Base-by-base conservation (phyloP, 2,329 filamentous ascomycete species). In the Acrocalymma vagum region DNA sequence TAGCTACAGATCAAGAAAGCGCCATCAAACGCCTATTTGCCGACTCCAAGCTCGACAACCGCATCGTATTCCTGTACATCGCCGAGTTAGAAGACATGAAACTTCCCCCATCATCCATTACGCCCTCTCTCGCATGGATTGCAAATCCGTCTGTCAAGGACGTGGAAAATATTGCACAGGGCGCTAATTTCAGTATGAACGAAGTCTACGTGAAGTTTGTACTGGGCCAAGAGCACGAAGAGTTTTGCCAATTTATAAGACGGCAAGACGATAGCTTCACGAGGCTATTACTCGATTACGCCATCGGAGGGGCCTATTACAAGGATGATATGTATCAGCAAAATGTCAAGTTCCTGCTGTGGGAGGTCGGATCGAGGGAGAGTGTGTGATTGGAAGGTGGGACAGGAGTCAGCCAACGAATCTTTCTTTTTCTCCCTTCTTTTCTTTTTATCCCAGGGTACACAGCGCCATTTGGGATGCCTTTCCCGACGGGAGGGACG, bases 181-280 rank as follows among this genome's bases (percentile, higher is more conserved):
- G 33, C 7, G 13, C 30, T 0, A 30, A 16, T 14, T 60, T 58
- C 23, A 34, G 38, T 25, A 59, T 59, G 55, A 60, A 57, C 17
- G 38, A 52, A 18, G 48, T 40, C 24, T 60, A 54, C 23, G 53
- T 57, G 21, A 51, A 47, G n/a, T 60, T 48, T 16, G 13, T 53
- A 0, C 31, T 60, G 3, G 48, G 48, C 5, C 50, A 31, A 11
- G 48, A 58, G 5, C 36, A 54, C 3, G 41, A 29, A 4, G 49
- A 58, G 14, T 59, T 59, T 13, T 59, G 55, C 18, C 48, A 45
- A 13, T 54, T 60, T 17, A 22, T 60, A n/a, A 42, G 55, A 22
- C 49, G 53, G 6, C 53, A 60, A 25, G 51, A 59, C 14, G 57
- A 60, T 13, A 17, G 36, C 10, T 54, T 59, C 21, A 39, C 31